phyloP scores from a whole-genome alignment of 495 filamentous ascomycete species.

The Alectoria sarmentosa region DNA sequence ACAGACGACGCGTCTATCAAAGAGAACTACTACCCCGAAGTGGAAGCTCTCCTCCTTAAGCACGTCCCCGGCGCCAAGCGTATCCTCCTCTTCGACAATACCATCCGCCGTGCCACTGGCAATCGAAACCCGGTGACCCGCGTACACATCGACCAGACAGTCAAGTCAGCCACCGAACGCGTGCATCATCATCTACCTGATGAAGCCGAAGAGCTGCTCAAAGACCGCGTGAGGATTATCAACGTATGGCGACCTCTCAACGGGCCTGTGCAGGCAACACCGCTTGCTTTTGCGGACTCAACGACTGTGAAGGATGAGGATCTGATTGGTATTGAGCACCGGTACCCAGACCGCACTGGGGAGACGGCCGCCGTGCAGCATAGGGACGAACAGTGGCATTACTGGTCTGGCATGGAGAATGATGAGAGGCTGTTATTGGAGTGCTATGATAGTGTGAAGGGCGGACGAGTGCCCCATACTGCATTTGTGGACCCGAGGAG shows the following conservation, averaged over 20 bases:
- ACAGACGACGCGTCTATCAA: slow-evolving; percentile 55
- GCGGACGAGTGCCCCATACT: slow-evolving; percentile 68
- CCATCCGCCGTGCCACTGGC: slow-evolving; percentile 60
- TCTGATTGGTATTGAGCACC: slow-evolving; percentile 63
- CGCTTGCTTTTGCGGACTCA: slow-evolving; percentile 65
- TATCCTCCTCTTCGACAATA: slow-evolving; percentile 84
- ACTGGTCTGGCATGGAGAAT: slow-evolving; percentile 69
- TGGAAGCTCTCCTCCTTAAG: slow-evolving; percentile 56
- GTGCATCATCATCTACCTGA: slow-evolving; percentile 57
- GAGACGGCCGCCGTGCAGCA: slow-evolving; percentile 69
- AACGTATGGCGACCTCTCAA: slow-evolving; percentile 85
- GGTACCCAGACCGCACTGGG: slow-evolving; percentile 65
- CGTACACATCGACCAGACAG: slow-evolving; percentile 82
- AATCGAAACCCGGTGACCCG: slow-evolving; percentile 56
- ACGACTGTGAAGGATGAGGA: slow-evolving; percentile 53
- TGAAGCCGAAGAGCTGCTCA: slow-evolving; percentile 50
- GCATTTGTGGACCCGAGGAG: slow-evolving; percentile 73
- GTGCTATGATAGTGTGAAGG: slow-evolving; percentile 68
- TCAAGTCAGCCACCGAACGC: slow-evolving; percentile 52
- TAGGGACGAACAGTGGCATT: slow-evolving; percentile 61
- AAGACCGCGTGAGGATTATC: slow-evolving; percentile 67
- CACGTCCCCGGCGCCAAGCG: slow-evolving; percentile 53
- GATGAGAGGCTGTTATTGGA: slow-evolving; percentile 72
- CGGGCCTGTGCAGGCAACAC: slow-evolving; percentile 59
- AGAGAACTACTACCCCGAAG: slow-evolving; percentile 74